A percentile compares a stretch with the other conserved stretches of the same genome.
These are phyloP conservation scores for Microbotryum lychnidis-dioicae DNA, from an alignment of 1,284 basidiomycete species.

Conservation along the genomic window DNA sequence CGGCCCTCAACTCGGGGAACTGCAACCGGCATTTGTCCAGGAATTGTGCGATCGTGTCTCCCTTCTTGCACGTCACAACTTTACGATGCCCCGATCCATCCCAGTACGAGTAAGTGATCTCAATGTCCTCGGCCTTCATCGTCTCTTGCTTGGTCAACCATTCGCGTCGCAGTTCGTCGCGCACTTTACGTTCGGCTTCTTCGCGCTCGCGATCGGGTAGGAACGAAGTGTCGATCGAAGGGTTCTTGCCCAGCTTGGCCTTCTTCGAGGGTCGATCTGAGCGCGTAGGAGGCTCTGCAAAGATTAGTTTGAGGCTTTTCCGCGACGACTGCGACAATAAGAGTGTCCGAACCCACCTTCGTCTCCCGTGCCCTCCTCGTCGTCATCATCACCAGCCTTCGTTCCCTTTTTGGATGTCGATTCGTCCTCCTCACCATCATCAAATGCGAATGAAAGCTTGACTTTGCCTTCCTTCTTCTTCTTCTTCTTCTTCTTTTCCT, in stretches of 20 bases:
- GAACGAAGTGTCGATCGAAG: slow-evolving; percentile 94
- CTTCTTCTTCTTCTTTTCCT: slow-evolving; percentile 56
- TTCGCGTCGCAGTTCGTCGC: slow-evolving; percentile 80
- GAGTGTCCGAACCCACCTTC: slow-evolving; percentile 3
- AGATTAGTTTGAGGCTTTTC: background rate
- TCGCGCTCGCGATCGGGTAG: slow-evolving; percentile 94
- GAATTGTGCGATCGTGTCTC: slow-evolving; percentile 82
- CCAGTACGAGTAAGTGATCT: slow-evolving; percentile 94
- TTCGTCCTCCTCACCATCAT: slow-evolving; percentile 54
- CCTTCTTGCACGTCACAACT: slow-evolving; percentile 88
- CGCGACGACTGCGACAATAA: background rate
- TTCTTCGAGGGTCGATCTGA: slow-evolving; percentile 49
- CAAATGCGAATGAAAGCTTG: slow-evolving; percentile 57
- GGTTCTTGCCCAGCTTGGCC: slow-evolving; percentile 83
- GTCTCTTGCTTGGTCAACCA: slow-evolving; percentile 85
- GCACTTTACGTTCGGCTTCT: slow-evolving; percentile 74
- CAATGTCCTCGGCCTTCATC: slow-evolving; percentile 79
- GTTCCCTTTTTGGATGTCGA: slow-evolving; percentile 34
- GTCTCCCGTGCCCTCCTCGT: slow-evolving; percentile 15
- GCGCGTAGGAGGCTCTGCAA: too few species aligned
- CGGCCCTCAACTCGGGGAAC: slow-evolving; percentile 79
- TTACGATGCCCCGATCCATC: slow-evolving; percentile 96
- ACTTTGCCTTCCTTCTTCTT: slow-evolving; percentile 71
- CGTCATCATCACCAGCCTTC: slow-evolving; percentile 6
- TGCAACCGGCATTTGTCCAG: slow-evolving; percentile 87